Evolutionary conservation across 2,329 filamentous ascomycete genomes (phyloP).

Genomic region (Pseudogymnoascus sp.): DNA sequence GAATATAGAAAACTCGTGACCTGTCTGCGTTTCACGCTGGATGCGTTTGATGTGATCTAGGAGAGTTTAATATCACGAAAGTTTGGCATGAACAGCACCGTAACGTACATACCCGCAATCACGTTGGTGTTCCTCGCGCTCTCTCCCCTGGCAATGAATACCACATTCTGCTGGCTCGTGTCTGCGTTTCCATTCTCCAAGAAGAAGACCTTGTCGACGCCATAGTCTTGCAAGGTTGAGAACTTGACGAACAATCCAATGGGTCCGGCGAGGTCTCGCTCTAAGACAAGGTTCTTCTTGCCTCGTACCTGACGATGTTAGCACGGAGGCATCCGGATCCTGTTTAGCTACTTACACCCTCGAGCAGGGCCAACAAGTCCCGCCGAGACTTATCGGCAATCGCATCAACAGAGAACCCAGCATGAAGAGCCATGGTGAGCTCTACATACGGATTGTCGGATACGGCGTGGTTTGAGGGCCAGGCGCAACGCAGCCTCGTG

Average conservation of each 20-base stretch:
- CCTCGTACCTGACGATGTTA: conserved; percentile 69
- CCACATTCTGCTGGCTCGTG: conserved; percentile 86
- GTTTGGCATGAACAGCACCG: conserved; percentile 10
- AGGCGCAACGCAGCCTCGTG: not conserved
- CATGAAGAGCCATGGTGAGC: conserved; percentile 61
- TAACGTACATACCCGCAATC: conserved; percentile 66
- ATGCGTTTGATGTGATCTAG: conserved; percentile 86
- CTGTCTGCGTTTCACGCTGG: conserved; percentile 77
- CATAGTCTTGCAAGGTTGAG: conserved; percentile 90
- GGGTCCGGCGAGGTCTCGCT: conserved; percentile 81
- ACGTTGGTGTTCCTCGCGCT: conserved; percentile 74
- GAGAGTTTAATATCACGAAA: conserved; percentile 35
- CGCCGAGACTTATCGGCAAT: conserved; percentile 77
- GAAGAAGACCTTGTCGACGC: conserved; percentile 95
- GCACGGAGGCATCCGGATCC: conserved; percentile 12
- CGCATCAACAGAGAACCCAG: conserved; percentile 66
- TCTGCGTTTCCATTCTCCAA: conserved; percentile 94
- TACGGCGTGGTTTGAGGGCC: conserved; percentile 3
- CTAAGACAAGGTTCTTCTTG: conserved; percentile 96
- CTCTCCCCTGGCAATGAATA: conserved; percentile 89
- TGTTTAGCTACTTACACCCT: conserved; percentile 66
- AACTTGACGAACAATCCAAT: conserved; percentile 91
- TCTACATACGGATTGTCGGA: conserved; percentile 33
- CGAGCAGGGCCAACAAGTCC: conserved; percentile 82
- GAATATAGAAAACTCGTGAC: conserved; percentile 94